phyloP scores from a whole-genome alignment of 805 yeast species.

The Kluyveromyces dobzhanskii region DNA sequence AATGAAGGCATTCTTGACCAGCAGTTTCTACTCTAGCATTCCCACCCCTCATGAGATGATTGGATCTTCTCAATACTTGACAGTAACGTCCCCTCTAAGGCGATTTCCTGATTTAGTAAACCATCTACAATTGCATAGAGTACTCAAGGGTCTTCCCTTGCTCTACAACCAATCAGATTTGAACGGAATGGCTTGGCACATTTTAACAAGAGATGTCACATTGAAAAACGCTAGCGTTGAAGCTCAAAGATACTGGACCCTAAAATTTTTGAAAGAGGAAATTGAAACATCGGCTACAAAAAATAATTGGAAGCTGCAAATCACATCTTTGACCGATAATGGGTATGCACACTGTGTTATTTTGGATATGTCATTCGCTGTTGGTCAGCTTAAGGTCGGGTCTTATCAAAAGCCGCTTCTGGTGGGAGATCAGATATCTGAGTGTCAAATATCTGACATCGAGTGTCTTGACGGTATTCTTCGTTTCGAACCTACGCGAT shows the following conservation, averaged over 20 bases:
- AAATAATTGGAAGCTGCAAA: constrained; percentile 28
- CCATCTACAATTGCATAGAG: constrained; percentile 64
- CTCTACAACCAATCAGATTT: constrained; percentile 30
- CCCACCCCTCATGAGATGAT: constrained; percentile 51
- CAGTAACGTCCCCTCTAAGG: constrained; percentile 85
- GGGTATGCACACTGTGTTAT: constrained; percentile 29
- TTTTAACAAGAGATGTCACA: constrained; percentile 37
- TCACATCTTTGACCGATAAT: constrained; percentile 35
- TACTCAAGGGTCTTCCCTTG: constrained; percentile 23
- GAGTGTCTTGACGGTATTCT: constrained; percentile 38
- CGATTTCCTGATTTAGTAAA: constrained; percentile 72
- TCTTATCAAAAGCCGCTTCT: constrained; percentile 25
- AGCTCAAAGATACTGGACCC: constrained; percentile 32
- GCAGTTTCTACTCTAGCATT: constrained; percentile 41
- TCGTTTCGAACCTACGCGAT: constrained; percentile 16
- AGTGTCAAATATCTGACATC: constrained; percentile 33
- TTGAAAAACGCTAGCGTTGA: constrained; percentile 25
- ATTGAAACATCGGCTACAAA: constrained; percentile 6
- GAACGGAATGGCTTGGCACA: constrained; percentile 33
- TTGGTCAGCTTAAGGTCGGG: constrained; percentile 25
- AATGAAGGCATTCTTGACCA: constrained; percentile 39
- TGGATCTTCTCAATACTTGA: constrained; percentile 55
- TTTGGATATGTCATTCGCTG: constrained; percentile 22
- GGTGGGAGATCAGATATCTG: constrained; percentile 37
- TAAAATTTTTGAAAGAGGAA: constrained; percentile 20